Base-by-base conservation (phyloP, 1,284 basidiomycete genomes). In the Pseudozyma flocculosa region DNA sequence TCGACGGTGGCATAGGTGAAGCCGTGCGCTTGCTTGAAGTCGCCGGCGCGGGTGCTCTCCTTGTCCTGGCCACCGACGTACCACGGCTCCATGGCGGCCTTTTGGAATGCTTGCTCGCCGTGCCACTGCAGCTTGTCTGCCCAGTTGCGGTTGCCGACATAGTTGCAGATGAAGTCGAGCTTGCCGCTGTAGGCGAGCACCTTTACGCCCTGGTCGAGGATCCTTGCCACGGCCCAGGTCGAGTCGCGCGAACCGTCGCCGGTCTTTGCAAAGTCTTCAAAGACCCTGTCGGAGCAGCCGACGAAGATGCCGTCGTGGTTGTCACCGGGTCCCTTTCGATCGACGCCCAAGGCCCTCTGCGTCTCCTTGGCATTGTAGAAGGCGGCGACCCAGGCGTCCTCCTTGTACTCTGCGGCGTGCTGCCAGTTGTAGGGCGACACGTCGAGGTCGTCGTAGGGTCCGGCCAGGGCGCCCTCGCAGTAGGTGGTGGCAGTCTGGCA, bases 111-210 rank as follows among this genome's bases (percentile, higher is more conserved):
- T 13, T 72, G 36, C 29, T 54, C 47, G 23, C 62, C 61, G 2
- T 40, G 19, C 75, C 75, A 78, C 7, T 66, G 51, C 17, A 78
- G 51, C 4, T 61, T 64, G 19, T 61, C 50, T 14, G 61, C 59
- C 75, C 75, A 78, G 36, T 47, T 45, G 11, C 55, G 56, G 45
- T 71, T 73, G 23, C 74, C 75, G 14, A 72, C 37, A 42, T 54
- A 70, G 61, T 78, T 78, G 62, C 75, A 78, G 49, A 76, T 76
- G 41, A 73, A 75, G 42, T 76, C 73, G 13, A 67, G 49, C 11
- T 46, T 40, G 21, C 74, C 74, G 17, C 58, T 62, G 54, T 76
- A 76, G 18, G 60, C 56, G 14, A 75, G 45, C 18, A 78, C 75
- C 11, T 74, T 54, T 2, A 75, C 63, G 37, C 58, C 50, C 11